phyloP scores from a whole-genome alignment of 2,329 filamentous ascomycete genomes.

The Apiospora sp. region DNA sequence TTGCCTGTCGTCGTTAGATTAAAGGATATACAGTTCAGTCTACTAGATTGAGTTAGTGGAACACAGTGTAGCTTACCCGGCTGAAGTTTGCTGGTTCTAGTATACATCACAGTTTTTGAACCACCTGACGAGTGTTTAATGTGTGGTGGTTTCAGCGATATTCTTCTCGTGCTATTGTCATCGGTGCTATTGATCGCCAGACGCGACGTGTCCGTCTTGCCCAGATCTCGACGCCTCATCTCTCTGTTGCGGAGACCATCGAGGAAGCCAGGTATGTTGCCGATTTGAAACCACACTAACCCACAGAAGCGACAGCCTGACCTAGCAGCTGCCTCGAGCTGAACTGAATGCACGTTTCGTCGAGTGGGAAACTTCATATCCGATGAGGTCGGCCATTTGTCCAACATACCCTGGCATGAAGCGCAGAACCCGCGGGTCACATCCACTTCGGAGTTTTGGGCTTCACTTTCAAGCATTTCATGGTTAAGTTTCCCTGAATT shows the following conservation, averaged over 20 bases:
- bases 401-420: too few species aligned
- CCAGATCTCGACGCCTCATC: background rate
- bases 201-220: background rate
- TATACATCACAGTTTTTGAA: background rate
- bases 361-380: too few species aligned
- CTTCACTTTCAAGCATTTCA: too few species aligned
- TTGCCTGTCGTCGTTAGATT: too few species aligned
- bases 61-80: background rate
- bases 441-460: too few species aligned
- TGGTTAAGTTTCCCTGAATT: too few species aligned
- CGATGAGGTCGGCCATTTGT: too few species aligned
- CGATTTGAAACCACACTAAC: background rate
- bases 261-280: background rate
- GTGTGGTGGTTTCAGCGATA: background rate
- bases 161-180: too few species aligned
- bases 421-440: too few species aligned
- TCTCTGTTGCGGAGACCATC: conserved; percentile 3
- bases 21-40: too few species aligned
- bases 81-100: background rate
- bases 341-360: too few species aligned
- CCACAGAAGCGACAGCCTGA: conserved; percentile 20
- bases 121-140: background rate
- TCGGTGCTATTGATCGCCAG: background rate
- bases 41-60: background rate
- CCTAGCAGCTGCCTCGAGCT: conserved; percentile 21